Evolutionary conservation across 1,139 yeast genomes (phyloP).

Genomic region (Kurtzmaniella natalensis): DNA sequence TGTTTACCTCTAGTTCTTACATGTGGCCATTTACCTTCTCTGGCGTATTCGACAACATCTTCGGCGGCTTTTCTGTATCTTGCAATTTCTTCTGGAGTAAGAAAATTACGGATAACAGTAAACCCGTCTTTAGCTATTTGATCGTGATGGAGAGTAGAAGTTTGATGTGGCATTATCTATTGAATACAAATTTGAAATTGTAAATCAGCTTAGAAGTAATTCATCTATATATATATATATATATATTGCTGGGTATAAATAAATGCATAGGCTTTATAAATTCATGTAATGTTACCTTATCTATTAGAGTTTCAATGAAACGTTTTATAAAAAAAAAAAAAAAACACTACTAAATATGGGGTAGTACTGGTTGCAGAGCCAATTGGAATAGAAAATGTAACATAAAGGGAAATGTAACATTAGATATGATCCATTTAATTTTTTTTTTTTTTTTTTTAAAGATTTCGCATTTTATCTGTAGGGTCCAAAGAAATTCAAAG

Average conservation of each 20-base stretch:
- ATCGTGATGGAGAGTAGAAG: conserved; percentile 20
- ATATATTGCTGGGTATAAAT: too few species aligned
- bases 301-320: too few species aligned
- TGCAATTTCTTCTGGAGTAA: conserved; percentile 38
- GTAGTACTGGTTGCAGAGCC: not conserved
- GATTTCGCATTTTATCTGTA: too few species aligned
- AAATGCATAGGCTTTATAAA: too few species aligned
- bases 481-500: too few species aligned
- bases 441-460: too few species aligned
- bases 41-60: conserved; percentile 39
- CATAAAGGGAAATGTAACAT: conserved; percentile 1
- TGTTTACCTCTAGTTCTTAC: conserved; percentile 54
- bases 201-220: not conserved
- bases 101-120: conserved; percentile 38
- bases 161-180: conserved; percentile 12
- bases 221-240: too few species aligned
- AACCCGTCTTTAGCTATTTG: conserved; percentile 43
- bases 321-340: too few species aligned
- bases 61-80: conserved; percentile 36
- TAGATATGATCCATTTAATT: too few species aligned
- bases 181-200: not conserved
- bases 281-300: too few species aligned
- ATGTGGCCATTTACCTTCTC: conserved; percentile 49
- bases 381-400: not conserved
- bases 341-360: too few species aligned